A percentile compares a stretch with the other conserved stretches of the same genome.
Evolutionary conservation across 2,329 filamentous ascomycete species (phyloP).

Genomic region (Ophiosphaerella narmari): DNA sequence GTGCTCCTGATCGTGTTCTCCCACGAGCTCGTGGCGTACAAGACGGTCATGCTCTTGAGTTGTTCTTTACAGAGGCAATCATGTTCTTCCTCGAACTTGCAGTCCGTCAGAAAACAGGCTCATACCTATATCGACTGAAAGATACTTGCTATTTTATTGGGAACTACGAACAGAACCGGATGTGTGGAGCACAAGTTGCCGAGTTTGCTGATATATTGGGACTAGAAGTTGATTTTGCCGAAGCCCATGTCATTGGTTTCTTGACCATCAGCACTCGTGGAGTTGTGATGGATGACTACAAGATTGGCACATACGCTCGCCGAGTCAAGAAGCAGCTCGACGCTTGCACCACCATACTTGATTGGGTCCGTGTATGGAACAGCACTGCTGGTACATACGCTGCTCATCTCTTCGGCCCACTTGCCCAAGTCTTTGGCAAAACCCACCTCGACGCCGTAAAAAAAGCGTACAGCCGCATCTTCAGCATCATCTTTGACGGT

Average conservation of each 20-base stretch:
- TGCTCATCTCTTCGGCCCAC: conserved; percentile 32
- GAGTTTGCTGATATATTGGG: conserved; percentile 25
- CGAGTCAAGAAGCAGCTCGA: conserved; percentile 28
- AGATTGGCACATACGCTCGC: conserved; percentile 22
- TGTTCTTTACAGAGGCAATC: conserved; percentile 32
- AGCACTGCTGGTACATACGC: conserved; percentile 28
- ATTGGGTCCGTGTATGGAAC: conserved; percentile 39
- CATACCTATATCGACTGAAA: conserved; percentile 28
- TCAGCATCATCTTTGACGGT: conserved; percentile 26
- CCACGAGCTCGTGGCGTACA: conserved; percentile 27
- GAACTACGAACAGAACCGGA: conserved; percentile 12
- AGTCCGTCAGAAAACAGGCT: conserved; percentile 19
- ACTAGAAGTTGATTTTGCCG: conserved; percentile 8
- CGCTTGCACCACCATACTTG: conserved; percentile 21
- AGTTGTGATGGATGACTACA: conserved; percentile 13
- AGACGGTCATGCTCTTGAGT: conserved; percentile 24
- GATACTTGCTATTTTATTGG: conserved; percentile 33
- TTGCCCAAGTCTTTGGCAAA: conserved; percentile 31
- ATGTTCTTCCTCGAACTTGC: conserved; percentile 36
- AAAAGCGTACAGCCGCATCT: conserved; percentile 25
- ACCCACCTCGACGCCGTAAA: conserved; percentile 29
- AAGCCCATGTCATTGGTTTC: conserved; percentile 17
- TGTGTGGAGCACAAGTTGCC: conserved; percentile 6
- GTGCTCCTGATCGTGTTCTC: conserved; percentile 19
- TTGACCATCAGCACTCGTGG: conserved; percentile 3